phyloP scores from a whole-genome alignment of 495 filamentous ascomycete genomes.

The Aspergillus kassunensis region DNA sequence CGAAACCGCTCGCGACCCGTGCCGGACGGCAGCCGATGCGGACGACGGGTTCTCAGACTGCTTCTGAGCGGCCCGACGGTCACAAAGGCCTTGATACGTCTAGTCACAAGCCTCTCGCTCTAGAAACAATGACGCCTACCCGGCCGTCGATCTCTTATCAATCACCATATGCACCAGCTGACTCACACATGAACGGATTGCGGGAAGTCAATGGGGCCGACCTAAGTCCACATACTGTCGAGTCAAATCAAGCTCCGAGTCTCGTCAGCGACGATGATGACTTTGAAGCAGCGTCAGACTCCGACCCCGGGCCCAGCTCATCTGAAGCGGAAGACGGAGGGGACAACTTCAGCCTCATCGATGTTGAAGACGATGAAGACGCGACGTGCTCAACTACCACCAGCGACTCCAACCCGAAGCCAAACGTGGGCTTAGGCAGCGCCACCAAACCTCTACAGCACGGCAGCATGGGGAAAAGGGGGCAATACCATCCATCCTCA shows the following conservation, averaged over 20 bases:
- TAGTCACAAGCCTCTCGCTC: slow-evolving; percentile 21
- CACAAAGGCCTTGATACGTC: slow-evolving; percentile 49
- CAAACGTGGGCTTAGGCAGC: slow-evolving; percentile 33
- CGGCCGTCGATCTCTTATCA: slow-evolving; percentile 29
- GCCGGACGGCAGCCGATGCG: slow-evolving; percentile 50
- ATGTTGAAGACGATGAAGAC: slow-evolving; percentile 51
- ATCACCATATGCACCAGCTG: slow-evolving; percentile 29
- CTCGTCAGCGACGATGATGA: slow-evolving; percentile 86
- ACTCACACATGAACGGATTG: slow-evolving; percentile 32
- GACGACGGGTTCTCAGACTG: slow-evolving; percentile 52
- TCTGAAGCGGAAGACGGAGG: slow-evolving; percentile 45
- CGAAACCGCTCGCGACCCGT: slow-evolving; percentile 16
- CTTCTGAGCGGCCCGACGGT: slow-evolving; percentile 48
- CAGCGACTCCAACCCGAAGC: slow-evolving; percentile 35
- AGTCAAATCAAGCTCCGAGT: slow-evolving; percentile 77
- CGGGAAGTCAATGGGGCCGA: slow-evolving; percentile 50
- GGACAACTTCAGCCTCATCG: slow-evolving; percentile 47
- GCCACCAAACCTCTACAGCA: slow-evolving; percentile 43
- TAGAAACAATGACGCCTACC: slow-evolving; percentile 32
- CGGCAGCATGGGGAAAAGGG: slow-evolving; percentile 41
- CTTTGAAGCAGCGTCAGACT: slow-evolving; percentile 52
- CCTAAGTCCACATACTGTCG: slow-evolving; percentile 73
- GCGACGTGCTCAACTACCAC: slow-evolving; percentile 29
- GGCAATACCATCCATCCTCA: slow-evolving; percentile 36
- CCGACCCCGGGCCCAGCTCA: slow-evolving; percentile 40